Evolutionary conservation across 75 land plant species (phyloP).

Genomic region (Azolla pinnata): DNA sequence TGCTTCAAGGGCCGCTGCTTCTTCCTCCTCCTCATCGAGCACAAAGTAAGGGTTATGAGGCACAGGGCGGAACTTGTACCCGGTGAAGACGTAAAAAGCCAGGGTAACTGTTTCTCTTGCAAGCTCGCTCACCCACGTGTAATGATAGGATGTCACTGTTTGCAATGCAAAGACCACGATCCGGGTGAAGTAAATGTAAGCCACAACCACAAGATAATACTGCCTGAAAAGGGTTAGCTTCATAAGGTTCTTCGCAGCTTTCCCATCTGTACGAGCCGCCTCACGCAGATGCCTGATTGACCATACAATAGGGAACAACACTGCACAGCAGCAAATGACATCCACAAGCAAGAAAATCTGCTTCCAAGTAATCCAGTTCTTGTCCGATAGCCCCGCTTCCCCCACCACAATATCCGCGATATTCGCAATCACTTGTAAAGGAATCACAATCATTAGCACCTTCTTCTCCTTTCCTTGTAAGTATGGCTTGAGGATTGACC

Average conservation of each 20-base stretch:
- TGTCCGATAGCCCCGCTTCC: constrained; percentile 53
- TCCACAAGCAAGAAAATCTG: constrained; percentile 50
- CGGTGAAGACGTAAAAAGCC: constrained; percentile 47
- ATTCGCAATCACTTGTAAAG: constrained; percentile 59
- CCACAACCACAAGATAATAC: constrained; percentile 56
- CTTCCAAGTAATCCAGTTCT: constrained; percentile 54
- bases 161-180: constrained; percentile 52
- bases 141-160: constrained; percentile 46
- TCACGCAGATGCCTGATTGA: constrained; percentile 52
- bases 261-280: constrained; percentile 67
- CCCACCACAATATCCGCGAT: constrained; percentile 47
- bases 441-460: constrained; percentile 64
- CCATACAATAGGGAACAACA: constrained; percentile 65
- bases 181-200: constrained; percentile 58
- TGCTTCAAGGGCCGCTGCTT: constrained; percentile 36
- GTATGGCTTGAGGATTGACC: constrained; percentile 65
- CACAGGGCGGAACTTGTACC: constrained; percentile 56
- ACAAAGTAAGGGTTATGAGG: constrained; percentile 56
- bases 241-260: constrained; percentile 49
- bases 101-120: constrained; percentile 44
- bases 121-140: constrained; percentile 37
- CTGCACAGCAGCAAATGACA: constrained; percentile 61
- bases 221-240: constrained; percentile 60
- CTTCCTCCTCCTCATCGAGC: constrained; percentile 61
- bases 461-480: constrained; percentile 72